Percentiles rank a stretch among this genome's conserved stretches.
Conservation (phyloP, 2,329 filamentous ascomycete genomes). For the Diplodia corticola region DNA sequence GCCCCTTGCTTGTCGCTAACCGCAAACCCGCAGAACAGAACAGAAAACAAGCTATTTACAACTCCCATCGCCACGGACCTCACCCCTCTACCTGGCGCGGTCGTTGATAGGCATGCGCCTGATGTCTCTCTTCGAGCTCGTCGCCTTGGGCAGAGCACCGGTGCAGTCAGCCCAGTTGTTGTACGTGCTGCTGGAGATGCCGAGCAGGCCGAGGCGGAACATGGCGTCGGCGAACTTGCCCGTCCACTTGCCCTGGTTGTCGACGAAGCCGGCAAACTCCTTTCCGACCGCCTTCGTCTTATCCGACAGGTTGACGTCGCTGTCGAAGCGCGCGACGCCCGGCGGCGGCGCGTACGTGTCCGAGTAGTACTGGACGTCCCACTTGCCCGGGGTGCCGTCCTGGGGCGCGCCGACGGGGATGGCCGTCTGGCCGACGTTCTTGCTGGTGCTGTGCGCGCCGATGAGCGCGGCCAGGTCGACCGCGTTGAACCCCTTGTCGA, state of each 20-base stretch:
- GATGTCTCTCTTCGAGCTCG: slow-evolving; percentile 1
- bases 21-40: neutral
- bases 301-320: slow-evolving; percentile 26
- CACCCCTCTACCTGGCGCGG: neutral
- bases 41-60: neutral
- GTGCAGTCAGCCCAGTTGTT: slow-evolving; percentile 17
- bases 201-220: neutral
- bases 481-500: slow-evolving; percentile 53
- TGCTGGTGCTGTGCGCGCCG: slow-evolving; percentile 55
- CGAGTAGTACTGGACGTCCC: slow-evolving; percentile 54
- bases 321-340: slow-evolving; percentile 29
- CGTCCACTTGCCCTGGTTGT: slow-evolving; percentile 33
- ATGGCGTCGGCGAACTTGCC: slow-evolving; percentile 34
- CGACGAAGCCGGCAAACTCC: slow-evolving; percentile 26
- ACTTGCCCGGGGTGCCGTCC: slow-evolving; percentile 52
- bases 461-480: slow-evolving; percentile 56
- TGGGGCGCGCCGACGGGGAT: slow-evolving; percentile 47
- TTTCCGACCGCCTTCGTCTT: slow-evolving; percentile 33
- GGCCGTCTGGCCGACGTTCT: slow-evolving; percentile 43
- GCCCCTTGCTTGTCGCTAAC: neutral
- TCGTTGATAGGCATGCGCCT: slow-evolving; percentile 5
- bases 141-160: slow-evolving; percentile 1
- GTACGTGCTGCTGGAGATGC: neutral
- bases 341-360: slow-evolving; percentile 26
- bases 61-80: neutral